phyloP scores from a whole-genome alignment of 2,329 filamentous ascomycete species.

The Verticillium tricorpus region DNA sequence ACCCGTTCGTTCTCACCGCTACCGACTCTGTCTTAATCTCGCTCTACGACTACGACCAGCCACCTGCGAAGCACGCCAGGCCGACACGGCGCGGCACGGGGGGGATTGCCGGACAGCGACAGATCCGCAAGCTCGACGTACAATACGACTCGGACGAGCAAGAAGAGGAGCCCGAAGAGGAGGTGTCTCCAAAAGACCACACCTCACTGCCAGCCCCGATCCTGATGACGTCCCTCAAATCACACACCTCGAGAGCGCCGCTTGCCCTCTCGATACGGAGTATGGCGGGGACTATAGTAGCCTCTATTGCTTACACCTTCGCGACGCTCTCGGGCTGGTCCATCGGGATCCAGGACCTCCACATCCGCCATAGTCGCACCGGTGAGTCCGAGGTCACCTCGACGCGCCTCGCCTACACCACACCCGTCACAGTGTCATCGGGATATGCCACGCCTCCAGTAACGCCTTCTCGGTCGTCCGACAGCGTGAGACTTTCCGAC shows the following conservation, averaged over 20 bases:
- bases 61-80: slow-evolving; percentile 4
- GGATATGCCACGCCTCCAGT: background rate
- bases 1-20: slow-evolving; percentile 75
- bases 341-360: slow-evolving; percentile 85
- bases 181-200: background rate
- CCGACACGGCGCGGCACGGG: background rate
- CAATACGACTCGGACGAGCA: slow-evolving; percentile 14
- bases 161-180: slow-evolving; percentile 3
- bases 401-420: slow-evolving; percentile 35
- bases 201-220: slow-evolving; percentile 35
- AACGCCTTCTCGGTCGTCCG: background rate
- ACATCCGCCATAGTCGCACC: slow-evolving; percentile 38
- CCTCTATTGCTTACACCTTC: slow-evolving; percentile 83
- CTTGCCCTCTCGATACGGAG: slow-evolving; percentile 79
- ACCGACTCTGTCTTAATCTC: slow-evolving; percentile 70
- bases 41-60: slow-evolving; percentile 61
- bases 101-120: background rate
- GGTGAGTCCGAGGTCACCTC: slow-evolving; percentile 27
- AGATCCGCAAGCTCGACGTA: background rate
- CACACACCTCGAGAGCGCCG: slow-evolving; percentile 73
- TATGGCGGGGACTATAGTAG: slow-evolving; percentile 59
- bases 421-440: slow-evolving; percentile 20
- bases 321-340: slow-evolving; percentile 79
- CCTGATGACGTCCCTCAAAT: slow-evolving; percentile 73
- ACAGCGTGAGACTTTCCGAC: background rate